Evolutionary conservation across 257 asterid species (phyloP), one percentile per base, ranked within the genome.

Genomic region (Penstemon barbatus): DNA sequence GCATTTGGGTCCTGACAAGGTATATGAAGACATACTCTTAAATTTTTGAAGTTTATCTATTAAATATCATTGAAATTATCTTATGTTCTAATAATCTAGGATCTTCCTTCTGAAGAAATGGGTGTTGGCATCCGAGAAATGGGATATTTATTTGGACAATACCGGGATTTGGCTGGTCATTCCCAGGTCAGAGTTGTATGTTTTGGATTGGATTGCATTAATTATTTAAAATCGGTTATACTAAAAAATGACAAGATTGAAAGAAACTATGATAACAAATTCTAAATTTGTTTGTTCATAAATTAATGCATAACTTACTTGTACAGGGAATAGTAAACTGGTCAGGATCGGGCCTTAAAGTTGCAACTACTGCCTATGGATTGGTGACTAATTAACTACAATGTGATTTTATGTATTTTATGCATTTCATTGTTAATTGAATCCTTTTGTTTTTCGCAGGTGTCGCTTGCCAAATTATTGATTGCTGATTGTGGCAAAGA

Each of bases 301-400:
- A 10, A 33, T 8, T 0, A 25, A 25, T 25, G 33, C 33, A 25
- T 88, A 93, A 97, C 97, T 70, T 77, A 93, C 92, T 82, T 93
- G 90, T 83, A 85, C 96, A 58, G 97, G 97, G 66, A 36, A 84
- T 96, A 82, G 85, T 93, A 45, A 93, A 91, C 78, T 93, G 97
- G 99, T 86, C 97, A 18, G 95, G 96, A 71, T 84, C 95, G 67
- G 90, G 99, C 83, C 89, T 93, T 61, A 88, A 96, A 66, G 90
- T 97, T 57, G 99, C 88, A 81, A 97, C 97, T 81, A 93, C 97
- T 70, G 99, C 96, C 74, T 93, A 93, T 55, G 99, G 99, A 83
- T 80, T 90, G 99, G 99, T 93, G 73, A 81, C 61, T 59, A 63
- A 18, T 66, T 71, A 71, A 72, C 63, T 36, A 54, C 57, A 1